A percentile compares a stretch with the other conserved stretches of the same genome.
Conservation (phyloP, 2,329 filamentous ascomycete genomes). For the Neoarthrinium moseri region DNA sequence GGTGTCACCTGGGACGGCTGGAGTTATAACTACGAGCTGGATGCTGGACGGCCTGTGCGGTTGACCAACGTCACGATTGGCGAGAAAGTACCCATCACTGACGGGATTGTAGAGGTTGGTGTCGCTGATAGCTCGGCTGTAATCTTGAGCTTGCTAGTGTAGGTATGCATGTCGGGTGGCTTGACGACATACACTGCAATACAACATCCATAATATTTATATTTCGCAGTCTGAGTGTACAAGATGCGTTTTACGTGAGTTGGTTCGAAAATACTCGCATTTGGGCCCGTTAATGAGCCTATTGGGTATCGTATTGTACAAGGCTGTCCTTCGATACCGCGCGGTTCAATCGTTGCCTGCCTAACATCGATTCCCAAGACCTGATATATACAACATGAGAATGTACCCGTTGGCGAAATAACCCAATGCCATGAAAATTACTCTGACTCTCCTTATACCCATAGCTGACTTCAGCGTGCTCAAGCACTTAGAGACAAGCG, state of each 20-base stretch:
- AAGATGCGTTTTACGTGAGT: no score
- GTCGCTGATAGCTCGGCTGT: constrained; percentile 44
- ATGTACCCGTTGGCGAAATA: no score
- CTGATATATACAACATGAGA: background rate
- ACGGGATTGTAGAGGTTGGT: constrained; percentile 34
- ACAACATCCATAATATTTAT: no score
- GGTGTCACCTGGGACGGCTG: constrained; percentile 61
- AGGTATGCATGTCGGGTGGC: no score
- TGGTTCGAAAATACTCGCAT: no score
- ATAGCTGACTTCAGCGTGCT: background rate
- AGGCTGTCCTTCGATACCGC: background rate
- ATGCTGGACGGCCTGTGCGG: constrained; percentile 49
- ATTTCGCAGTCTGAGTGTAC: no score
- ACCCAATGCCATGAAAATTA: no score
- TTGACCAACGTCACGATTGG: constrained; percentile 54
- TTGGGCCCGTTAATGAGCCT: background rate
- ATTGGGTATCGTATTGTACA: background rate
- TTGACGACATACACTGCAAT: no score
- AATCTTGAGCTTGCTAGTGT: constrained; percentile 31
- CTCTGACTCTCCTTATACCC: background rate
- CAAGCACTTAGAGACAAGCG: no score
- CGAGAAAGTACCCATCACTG: constrained; percentile 36
- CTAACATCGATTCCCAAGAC: no score
- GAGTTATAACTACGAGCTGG: constrained; percentile 61
- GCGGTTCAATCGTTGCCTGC: background rate